Percentiles rank a stretch among this genome's conserved stretches.
Conservation (phyloP, 2,329 filamentous ascomycete species). For the Didymella glomerata region DNA sequence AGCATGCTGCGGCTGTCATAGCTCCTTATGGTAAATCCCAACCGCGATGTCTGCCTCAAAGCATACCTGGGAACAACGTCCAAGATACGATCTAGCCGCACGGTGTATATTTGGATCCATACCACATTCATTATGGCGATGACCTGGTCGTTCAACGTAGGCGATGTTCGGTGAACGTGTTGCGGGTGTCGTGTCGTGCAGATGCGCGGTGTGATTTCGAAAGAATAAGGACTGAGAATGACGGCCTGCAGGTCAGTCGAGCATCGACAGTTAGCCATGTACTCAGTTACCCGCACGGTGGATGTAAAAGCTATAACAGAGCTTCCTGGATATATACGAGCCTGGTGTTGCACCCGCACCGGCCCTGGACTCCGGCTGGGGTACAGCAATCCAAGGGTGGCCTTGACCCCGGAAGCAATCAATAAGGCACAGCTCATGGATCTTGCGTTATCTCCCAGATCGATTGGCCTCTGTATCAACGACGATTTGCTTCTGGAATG, state of each 20-base stretch:
- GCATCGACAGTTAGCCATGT: neutral
- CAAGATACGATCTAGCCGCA: conserved; percentile 38
- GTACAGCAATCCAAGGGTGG: conserved; percentile 29
- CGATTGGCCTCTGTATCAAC: conserved; percentile 38
- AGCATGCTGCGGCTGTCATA: conserved; percentile 34
- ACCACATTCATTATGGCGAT: conserved; percentile 29
- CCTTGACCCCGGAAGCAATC: conserved; percentile 46
- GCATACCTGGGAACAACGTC: conserved; percentile 27
- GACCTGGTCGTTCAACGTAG: neutral
- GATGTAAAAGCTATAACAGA: conserved; percentile 44
- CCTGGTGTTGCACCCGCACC: conserved; percentile 33
- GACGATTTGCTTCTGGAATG: neutral
- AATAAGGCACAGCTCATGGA: conserved; percentile 39
- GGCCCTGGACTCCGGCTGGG: conserved; percentile 39
- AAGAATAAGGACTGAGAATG: neutral
- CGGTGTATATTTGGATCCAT: conserved; percentile 45
- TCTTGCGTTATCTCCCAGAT: conserved; percentile 41
- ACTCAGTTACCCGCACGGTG: conserved; percentile 31
- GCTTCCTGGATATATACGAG: conserved; percentile 22
- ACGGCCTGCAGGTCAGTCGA: neutral
- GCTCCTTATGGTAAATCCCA: conserved; percentile 19
- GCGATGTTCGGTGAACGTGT: neutral
- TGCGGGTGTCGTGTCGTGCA: neutral
- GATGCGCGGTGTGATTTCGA: neutral
- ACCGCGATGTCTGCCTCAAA: conserved; percentile 33